A percentile compares a stretch with the other conserved stretches of the same genome.
These are phyloP conservation scores for Phaeophleospora eucalypticola DNA, from an alignment of 2,329 filamentous ascomycete species.

Conservation along the genomic window DNA sequence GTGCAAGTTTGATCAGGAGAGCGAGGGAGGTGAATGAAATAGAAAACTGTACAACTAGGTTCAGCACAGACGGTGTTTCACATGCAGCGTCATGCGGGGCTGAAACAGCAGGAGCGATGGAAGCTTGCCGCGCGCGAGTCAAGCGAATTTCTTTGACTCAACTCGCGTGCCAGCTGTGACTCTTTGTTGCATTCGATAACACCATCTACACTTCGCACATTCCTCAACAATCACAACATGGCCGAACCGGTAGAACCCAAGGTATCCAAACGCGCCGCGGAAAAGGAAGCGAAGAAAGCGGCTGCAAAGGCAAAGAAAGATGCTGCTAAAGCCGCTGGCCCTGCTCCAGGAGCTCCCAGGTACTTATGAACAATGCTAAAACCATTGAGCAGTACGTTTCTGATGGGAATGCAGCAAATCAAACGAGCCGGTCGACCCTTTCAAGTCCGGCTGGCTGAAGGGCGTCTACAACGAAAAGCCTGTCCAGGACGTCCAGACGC, in stretches of 20 bases:
- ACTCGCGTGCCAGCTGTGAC: too few relatives aligned
- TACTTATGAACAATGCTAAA: too few relatives aligned
- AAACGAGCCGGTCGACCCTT: constrained; percentile 43
- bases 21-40: too few relatives aligned
- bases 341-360: constrained; percentile 17
- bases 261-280: constrained; percentile 46
- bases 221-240: constrained; percentile 20
- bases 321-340: constrained; percentile 36
- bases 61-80: too few relatives aligned
- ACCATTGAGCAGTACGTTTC: too few relatives aligned
- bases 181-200: too few relatives aligned
- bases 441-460: constrained; percentile 49
- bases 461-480: constrained; percentile 50
- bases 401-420: constrained; percentile 16
- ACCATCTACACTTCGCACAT: too few relatives aligned
- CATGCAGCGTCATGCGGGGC: too few relatives aligned
- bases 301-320: constrained; percentile 43
- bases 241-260: constrained; percentile 33
- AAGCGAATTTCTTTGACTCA: not conserved
- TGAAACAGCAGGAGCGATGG: too few relatives aligned
- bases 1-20: too few relatives aligned
- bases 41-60: too few relatives aligned
- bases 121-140: not conserved
- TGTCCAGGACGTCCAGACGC: constrained; percentile 43
- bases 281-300: constrained; percentile 49